These are phyloP conservation scores for Parathielavia appendiculata DNA, from an alignment of 495 filamentous ascomycete genomes.

Conservation along the genomic window DNA sequence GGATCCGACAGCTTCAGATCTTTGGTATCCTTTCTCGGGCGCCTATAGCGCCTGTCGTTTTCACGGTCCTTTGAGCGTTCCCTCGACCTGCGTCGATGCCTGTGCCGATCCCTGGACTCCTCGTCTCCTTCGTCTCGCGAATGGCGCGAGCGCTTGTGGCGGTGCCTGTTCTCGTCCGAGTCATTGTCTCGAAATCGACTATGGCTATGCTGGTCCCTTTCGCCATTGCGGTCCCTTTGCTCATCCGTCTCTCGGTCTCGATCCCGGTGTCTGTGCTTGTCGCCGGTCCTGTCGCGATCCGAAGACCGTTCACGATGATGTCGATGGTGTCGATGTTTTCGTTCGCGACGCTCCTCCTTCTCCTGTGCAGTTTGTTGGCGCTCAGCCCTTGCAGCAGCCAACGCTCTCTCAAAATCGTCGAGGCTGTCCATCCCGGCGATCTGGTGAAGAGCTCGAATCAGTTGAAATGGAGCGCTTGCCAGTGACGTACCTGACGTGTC, in stretches of 20 bases:
- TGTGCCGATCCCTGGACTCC: conserved; percentile 34
- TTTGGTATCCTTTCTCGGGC: conserved; percentile 26
- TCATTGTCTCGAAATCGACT: conserved; percentile 42
- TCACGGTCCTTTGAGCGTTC: conserved; percentile 21
- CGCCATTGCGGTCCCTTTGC: conserved; percentile 23
- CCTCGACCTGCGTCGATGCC: conserved; percentile 19
- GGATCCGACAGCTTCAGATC: conserved; percentile 42
- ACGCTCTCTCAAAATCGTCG: conserved; percentile 51
- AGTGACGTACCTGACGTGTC: conserved; percentile 16
- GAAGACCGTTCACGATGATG: conserved; percentile 41
- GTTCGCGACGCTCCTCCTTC: conserved; percentile 37
- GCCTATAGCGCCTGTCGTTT: conserved; percentile 13
- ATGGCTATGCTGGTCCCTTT: conserved; percentile 8
- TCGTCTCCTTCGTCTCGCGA: conserved; percentile 33
- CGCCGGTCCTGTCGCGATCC: conserved; percentile 31
- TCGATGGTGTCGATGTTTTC: conserved; percentile 41
- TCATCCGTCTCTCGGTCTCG: conserved; percentile 33
- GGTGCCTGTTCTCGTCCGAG: conserved; percentile 36
- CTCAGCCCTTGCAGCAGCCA: conserved; percentile 49
- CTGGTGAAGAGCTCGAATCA: conserved; percentile 10
- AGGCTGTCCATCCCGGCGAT: conserved; percentile 43
- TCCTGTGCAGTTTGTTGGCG: conserved; percentile 35
- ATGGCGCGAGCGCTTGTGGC: conserved; percentile 46
- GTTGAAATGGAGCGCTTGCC: conserved; percentile 11
- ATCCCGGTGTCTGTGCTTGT: conserved; percentile 30